phyloP scores from a whole-genome alignment of 106 monocot species.

The Agapanthus africanus region DNA sequence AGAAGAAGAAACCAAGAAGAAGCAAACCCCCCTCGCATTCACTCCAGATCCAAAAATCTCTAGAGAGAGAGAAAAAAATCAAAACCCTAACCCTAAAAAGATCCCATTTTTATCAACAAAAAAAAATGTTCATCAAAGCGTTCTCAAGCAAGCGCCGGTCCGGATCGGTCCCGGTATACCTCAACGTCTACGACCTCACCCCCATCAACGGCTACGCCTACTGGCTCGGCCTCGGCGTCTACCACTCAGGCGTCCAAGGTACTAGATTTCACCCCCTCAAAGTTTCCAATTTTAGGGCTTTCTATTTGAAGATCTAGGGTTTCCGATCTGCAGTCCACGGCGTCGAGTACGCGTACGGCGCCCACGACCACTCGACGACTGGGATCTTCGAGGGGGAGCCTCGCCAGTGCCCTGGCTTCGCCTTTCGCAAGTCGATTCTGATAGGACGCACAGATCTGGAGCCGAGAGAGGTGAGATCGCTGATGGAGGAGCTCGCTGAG shows the following conservation, averaged over 20 bases:
- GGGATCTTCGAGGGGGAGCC: constrained; percentile 94
- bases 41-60: no score
- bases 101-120: no score
- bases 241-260: constrained; percentile 90
- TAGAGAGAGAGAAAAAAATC: no score
- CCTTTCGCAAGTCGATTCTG: constrained; percentile 72
- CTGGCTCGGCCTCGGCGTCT: constrained; percentile 83
- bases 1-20: no score
- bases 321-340: constrained; percentile 96
- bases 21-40: no score
- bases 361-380: constrained; percentile 67
- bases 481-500: constrained; percentile 65
- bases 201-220: constrained; percentile 88
- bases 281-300: not conserved
- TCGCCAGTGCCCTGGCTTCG: constrained; percentile 71
- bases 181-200: constrained; percentile 95
- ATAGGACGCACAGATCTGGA: constrained; percentile 72
- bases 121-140: constrained; percentile 34
- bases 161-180: constrained; percentile 58
- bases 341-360: constrained; percentile 98
- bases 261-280: not conserved
- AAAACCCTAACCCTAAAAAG: not conserved
- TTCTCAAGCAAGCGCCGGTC: constrained; percentile 21
- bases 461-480: constrained; percentile 44
- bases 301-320: no score